Percentiles rank a stretch among this genome's conserved stretches.
These are phyloP conservation scores for Hygrophorus pudorinus DNA, from an alignment of 768 basidiomycete genomes.

Conservation along the genomic window DNA sequence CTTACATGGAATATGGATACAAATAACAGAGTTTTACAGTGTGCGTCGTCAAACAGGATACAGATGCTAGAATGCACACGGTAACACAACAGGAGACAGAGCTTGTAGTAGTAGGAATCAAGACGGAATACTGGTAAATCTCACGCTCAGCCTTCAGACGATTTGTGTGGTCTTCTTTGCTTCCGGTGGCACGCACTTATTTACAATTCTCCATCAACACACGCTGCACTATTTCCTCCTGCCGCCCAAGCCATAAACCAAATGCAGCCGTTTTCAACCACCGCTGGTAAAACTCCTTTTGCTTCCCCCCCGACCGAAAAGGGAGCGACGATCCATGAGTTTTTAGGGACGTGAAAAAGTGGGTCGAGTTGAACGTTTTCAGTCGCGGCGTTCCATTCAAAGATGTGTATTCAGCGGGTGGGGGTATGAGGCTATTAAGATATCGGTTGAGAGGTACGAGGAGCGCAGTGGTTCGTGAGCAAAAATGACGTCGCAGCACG, in stretches of 20 bases:
- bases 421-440: slow-evolving; percentile 78
- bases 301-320: slow-evolving; percentile 56
- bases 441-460: slow-evolving; percentile 88
- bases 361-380: slow-evolving; percentile 57
- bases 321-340: slow-evolving; percentile 61
- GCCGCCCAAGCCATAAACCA: slow-evolving; percentile 68
- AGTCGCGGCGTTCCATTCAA: slow-evolving; percentile 31
- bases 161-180: slow-evolving; percentile 5
- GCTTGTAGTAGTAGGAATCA: no score
- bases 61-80: background rate
- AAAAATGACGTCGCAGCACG: slow-evolving; percentile 71
- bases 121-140: no score
- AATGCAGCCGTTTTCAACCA: slow-evolving; percentile 73
- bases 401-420: slow-evolving; percentile 38
- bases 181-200: background rate
- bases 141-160: background rate
- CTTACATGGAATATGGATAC: slow-evolving; percentile 25
- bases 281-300: slow-evolving; percentile 66
- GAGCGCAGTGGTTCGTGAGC: slow-evolving; percentile 74
- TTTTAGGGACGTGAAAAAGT: slow-evolving; percentile 69
- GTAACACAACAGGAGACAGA: background rate
- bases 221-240: slow-evolving; percentile 59
- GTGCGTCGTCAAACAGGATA: background rate
- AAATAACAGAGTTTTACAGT: slow-evolving; percentile 8
- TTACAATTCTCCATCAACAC: slow-evolving; percentile 32